Conservation (phyloP, 2,329 filamentous ascomycete genomes). For the Metarhizium album region DNA sequence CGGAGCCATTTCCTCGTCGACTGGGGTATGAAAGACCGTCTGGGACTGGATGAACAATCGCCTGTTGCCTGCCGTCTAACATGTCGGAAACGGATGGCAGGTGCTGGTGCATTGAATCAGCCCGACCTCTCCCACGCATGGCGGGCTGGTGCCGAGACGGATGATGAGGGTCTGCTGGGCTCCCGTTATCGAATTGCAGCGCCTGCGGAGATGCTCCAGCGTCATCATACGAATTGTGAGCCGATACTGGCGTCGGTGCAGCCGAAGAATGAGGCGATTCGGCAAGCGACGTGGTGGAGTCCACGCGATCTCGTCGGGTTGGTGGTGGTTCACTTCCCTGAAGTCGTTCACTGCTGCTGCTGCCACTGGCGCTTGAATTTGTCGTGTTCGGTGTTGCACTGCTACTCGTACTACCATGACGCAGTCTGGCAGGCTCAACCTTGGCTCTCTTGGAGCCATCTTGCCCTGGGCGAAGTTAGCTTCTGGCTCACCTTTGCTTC, state of each 20-base stretch:
- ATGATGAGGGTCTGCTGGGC: conserved; percentile 16
- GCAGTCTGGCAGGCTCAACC: conserved; percentile 27
- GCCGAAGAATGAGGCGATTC: conserved; percentile 34
- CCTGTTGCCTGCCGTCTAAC: conserved; percentile 25
- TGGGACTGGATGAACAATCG: conserved; percentile 9
- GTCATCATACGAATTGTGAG: conserved; percentile 31
- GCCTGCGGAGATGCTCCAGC: conserved; percentile 31
- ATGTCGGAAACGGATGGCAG: conserved; percentile 39
- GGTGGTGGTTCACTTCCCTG: conserved; percentile 38
- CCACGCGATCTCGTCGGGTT: conserved; percentile 34
- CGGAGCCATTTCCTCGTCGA: background rate
- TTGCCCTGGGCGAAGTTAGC: conserved; percentile 9
- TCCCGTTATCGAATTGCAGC: conserved; percentile 24
- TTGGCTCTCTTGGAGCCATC: conserved; percentile 39
- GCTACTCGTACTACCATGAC: conserved; percentile 29
- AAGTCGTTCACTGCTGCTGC: conserved; percentile 36
- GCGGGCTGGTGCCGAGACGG: conserved; percentile 17
- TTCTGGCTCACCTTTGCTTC: background rate
- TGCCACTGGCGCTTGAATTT: conserved; percentile 32
- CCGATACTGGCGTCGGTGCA: conserved; percentile 23
- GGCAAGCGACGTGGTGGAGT: conserved; percentile 34
- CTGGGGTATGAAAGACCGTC: conserved; percentile 5
- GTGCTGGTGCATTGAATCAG: conserved; percentile 20
- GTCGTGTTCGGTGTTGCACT: conserved; percentile 27
- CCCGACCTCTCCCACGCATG: conserved; percentile 15